Conservation (phyloP, 75 land plant species). For the Cunninghamia lanceolata region DNA sequence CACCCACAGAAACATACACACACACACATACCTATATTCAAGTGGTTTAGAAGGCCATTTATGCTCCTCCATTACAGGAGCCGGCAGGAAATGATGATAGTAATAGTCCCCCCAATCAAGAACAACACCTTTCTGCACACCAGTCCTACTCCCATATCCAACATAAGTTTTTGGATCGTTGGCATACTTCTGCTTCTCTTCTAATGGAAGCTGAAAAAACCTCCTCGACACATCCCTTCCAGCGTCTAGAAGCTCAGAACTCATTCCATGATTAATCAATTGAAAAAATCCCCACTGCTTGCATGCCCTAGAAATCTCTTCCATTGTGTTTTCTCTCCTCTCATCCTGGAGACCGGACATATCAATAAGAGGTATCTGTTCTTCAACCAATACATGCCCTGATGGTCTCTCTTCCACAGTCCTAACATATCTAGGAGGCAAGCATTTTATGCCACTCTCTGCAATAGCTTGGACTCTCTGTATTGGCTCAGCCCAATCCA, state of each 20-base stretch:
- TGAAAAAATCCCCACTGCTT: conserved; percentile 5
- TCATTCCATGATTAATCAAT: conserved; percentile 1
- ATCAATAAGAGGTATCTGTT: conserved; percentile 27
- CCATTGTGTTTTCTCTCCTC: conserved; percentile 12
- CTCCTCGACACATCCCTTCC: background rate
- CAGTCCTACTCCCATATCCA: conserved; percentile 28
- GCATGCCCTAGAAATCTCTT: conserved; percentile 11
- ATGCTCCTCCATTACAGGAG: conserved; percentile 11
- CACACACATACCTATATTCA: conserved; percentile 16
- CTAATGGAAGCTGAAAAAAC: background rate
- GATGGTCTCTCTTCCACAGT: background rate
- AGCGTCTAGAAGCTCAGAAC: background rate
- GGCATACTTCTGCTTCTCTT: background rate
- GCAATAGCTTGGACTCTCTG: background rate
- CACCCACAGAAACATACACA: too few species aligned
- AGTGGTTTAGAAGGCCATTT: conserved; percentile 24
- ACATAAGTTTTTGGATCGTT: conserved; percentile 19
- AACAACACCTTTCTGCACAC: conserved; percentile 16
- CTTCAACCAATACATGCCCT: background rate
- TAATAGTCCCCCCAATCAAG: conserved; percentile 40
- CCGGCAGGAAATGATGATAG: conserved; percentile 14
- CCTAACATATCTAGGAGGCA: background rate
- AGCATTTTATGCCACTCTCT: background rate
- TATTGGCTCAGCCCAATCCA: background rate
- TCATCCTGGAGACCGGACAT: conserved; percentile 19